phyloP scores from a whole-genome alignment of 108 stramenopile species.

The Aurantiochytrium sp. region DNA sequence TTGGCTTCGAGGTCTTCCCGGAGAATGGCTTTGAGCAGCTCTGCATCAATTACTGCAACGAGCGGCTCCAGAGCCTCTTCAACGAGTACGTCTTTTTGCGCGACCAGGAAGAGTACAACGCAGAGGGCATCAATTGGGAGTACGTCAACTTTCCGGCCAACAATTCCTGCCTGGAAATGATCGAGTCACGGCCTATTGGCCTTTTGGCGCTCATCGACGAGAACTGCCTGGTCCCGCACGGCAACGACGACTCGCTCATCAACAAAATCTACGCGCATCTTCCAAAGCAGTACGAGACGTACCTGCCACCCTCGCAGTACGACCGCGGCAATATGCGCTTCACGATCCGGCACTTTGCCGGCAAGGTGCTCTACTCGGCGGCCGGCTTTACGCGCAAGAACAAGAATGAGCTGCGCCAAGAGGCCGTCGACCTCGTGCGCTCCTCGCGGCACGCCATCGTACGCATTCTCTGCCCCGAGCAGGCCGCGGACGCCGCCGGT shows the following conservation, averaged over 20 bases:
- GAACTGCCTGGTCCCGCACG: slow-evolving; percentile 19
- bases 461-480: not conserved
- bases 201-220: slow-evolving; percentile 54
- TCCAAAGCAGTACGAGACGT: not conserved
- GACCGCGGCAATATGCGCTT: not conserved
- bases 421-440: not conserved
- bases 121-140: slow-evolving; percentile 54
- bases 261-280: not conserved
- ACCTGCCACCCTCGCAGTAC: not conserved
- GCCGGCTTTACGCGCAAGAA: not conserved
- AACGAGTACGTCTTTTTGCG: slow-evolving; percentile 51
- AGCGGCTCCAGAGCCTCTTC: slow-evolving; percentile 61
- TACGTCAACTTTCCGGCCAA: slow-evolving; percentile 55
- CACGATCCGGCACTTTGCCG: not conserved
- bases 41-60: slow-evolving; percentile 58
- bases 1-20: slow-evolving; percentile 47
- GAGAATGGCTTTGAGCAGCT: slow-evolving; percentile 49
- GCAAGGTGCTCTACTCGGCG: not conserved
- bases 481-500: not conserved
- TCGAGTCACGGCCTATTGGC: slow-evolving; percentile 46
- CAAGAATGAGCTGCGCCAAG: slow-evolving; percentile 21
- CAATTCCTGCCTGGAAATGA: slow-evolving; percentile 49
- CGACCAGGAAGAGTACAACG: slow-evolving; percentile 59
- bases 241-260: not conserved
- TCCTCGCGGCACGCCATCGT: not conserved